phyloP scores from a whole-genome alignment of 805 yeast genomes.

The Wickerhamiella spandovensis region DNA sequence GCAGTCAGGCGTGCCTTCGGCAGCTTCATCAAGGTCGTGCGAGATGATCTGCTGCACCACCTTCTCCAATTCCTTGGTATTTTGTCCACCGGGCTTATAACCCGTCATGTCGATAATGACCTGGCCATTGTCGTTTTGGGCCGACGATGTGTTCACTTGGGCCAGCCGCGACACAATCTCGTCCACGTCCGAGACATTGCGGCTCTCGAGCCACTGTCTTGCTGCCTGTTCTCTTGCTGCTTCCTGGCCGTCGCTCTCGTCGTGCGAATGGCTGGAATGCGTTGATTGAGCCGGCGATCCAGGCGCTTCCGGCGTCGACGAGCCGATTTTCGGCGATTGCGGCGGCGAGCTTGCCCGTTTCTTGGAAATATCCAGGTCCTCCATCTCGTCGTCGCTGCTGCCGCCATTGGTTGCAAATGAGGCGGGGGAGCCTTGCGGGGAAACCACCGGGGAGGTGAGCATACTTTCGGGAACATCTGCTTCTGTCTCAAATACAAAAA shows the following conservation, averaged over 20 bases:
- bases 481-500: slow-evolving; percentile 83
- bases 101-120: slow-evolving; percentile 89
- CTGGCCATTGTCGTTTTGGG: slow-evolving; percentile 79
- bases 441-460: slow-evolving; percentile 76
- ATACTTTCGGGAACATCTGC: slow-evolving; percentile 59
- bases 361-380: slow-evolving; percentile 13
- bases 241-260: neutral
- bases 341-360: neutral
- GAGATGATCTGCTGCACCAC: slow-evolving; percentile 56
- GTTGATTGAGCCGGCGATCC: neutral
- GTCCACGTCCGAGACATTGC: slow-evolving; percentile 8
- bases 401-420: slow-evolving; percentile 13
- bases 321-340: neutral
- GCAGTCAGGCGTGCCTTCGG: slow-evolving; percentile 1
- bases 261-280: neutral
- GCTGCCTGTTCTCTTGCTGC: slow-evolving; percentile 1
- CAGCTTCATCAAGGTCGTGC: slow-evolving; percentile 44
- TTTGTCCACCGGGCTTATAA: slow-evolving; percentile 56
- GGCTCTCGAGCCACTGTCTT: neutral
- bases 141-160: slow-evolving; percentile 71
- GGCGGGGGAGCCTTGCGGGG: slow-evolving; percentile 41
- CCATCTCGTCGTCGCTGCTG: slow-evolving; percentile 17
- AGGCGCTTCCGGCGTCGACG: neutral
- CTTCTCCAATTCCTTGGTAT: slow-evolving; percentile 60
- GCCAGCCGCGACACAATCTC: slow-evolving; percentile 14